Evolutionary conservation across 2,329 filamentous ascomycete genomes (phyloP).

Genomic region (Aspergillus sp.): DNA sequence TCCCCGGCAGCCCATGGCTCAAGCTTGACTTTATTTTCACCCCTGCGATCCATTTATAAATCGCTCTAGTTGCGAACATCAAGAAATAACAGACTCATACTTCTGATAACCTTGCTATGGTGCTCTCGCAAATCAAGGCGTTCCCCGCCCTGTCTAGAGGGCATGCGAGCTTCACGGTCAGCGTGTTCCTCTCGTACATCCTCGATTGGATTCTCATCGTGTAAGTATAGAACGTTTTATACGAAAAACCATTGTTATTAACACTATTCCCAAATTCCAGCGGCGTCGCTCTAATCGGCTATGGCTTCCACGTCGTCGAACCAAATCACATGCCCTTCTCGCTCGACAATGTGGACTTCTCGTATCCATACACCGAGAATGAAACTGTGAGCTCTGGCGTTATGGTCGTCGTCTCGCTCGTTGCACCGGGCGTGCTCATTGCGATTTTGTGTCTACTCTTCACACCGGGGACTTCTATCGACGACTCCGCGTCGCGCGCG

Average conservation of each 20-base stretch:
- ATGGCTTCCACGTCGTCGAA: slow-evolving; percentile 57
- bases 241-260: neutral
- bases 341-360: slow-evolving; percentile 72
- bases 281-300: slow-evolving; percentile 59
- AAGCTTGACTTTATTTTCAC: neutral
- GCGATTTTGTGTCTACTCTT: slow-evolving; percentile 66
- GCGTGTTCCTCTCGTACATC: slow-evolving; percentile 65
- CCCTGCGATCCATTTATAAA: neutral
- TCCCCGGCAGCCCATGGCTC: neutral
- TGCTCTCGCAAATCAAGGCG: neutral
- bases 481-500: slow-evolving; percentile 60
- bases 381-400: slow-evolving; percentile 71
- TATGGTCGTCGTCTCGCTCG: slow-evolving; percentile 63
- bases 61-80: neutral
- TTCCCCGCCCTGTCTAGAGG: slow-evolving; percentile 7
- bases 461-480: slow-evolving; percentile 70
- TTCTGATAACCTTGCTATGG: neutral
- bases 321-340: slow-evolving; percentile 72
- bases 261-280: slow-evolving; percentile 32
- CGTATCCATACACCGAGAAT: slow-evolving; percentile 68
- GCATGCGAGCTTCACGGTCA: slow-evolving; percentile 39
- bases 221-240: slow-evolving; percentile 36
- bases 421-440: slow-evolving; percentile 68
- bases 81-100: neutral
- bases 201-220: slow-evolving; percentile 70